Evolutionary conservation across 768 basidiomycete species (phyloP), one percentile per base, ranked within the genome.

Genomic region (Pisolithus microcarpus): DNA sequence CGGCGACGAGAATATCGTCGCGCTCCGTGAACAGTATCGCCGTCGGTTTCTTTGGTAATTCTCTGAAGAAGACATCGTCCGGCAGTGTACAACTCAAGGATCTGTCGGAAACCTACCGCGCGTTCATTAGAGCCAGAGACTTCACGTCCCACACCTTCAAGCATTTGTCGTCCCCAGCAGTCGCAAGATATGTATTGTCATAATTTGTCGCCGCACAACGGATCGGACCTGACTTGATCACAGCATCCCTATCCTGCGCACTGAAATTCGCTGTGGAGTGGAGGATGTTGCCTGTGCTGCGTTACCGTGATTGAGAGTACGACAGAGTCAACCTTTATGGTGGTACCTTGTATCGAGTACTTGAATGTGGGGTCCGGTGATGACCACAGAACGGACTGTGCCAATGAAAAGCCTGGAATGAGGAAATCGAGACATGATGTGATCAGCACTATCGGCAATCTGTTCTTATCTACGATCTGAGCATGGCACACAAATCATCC

Each of bases 31-130:
- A 82, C 0, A 68, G 64, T 24, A 96, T 62, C 1, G 72, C 73
- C 0, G 91, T 92, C 0, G 90, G 82, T 52, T 85, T 84, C 69
- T 97, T 97, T 0, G 87, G 83, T 2, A 94, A 72, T 54, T 88
- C 84, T 43, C 94, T 93, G 23, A 49, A 31, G 13, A 48, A 38
- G 24, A 26, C 19, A 30, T 30, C 30, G 48, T 52, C 51, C 13
- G 48, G 45, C 38, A 49, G 42, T 38, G 43, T 2, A 48, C 31
- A 26, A 6, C 23, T 16, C 7, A 15, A 11, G 10, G 7, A 21
- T 30, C n/a, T 38, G 9, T 4, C 28, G 37, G 15, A 31, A 42
- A 55, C 74, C 39, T 51, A 87, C 89, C 91, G 75, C 52, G 79
- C 72, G 61, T 76, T 89, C 43, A 83, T 55, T 9, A 85, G 62